A percentile compares a stretch with the other conserved stretches of the same genome.
Evolutionary conservation across 495 filamentous ascomycete genomes (phyloP).

Genomic region (Talaromyces stipitatus): DNA sequence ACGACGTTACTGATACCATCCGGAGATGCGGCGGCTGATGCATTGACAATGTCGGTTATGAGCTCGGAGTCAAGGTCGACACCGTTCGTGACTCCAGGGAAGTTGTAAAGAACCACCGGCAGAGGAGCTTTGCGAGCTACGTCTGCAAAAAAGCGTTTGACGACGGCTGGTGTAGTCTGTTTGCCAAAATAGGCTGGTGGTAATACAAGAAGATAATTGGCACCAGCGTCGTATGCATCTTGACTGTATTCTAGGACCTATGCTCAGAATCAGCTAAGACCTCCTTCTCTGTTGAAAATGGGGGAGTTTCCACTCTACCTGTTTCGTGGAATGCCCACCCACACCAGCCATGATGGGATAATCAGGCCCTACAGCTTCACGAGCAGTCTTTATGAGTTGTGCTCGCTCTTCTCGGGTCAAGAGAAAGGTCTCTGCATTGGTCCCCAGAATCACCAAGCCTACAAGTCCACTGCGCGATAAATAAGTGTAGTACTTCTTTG

Average conservation of each 20-base stretch:
- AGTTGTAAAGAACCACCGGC: slow-evolving; percentile 63
- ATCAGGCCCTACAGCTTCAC: slow-evolving; percentile 38
- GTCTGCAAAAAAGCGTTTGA: slow-evolving; percentile 54
- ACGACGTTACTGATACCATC: slow-evolving; percentile 46
- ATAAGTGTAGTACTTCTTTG: slow-evolving; percentile 47
- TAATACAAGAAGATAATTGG: slow-evolving; percentile 53
- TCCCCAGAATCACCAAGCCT: slow-evolving; percentile 55
- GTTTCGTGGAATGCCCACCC: slow-evolving; percentile 55
- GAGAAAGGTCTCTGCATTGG: slow-evolving; percentile 60
- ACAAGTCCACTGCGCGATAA: slow-evolving; percentile 46
- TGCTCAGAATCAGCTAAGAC: background rate
- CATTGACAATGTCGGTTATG: slow-evolving; percentile 41
- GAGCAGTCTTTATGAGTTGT: slow-evolving; percentile 42
- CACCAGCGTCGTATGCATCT: slow-evolving; percentile 51
- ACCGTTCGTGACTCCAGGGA: slow-evolving; percentile 65
- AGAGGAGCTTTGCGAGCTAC: slow-evolving; percentile 43
- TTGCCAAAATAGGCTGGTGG: slow-evolving; percentile 61
- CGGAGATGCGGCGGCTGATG: slow-evolving; percentile 32
- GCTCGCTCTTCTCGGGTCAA: slow-evolving; percentile 53
- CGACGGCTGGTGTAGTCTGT: slow-evolving; percentile 46
- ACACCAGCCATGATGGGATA: slow-evolving; percentile 58
- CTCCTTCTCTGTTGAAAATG: background rate
- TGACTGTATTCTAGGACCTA: slow-evolving; percentile 44
- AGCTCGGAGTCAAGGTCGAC: slow-evolving; percentile 59
- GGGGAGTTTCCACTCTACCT: slow-evolving; percentile 17